These are phyloP conservation scores for Yarrowia sp. DNA, from an alignment of 805 yeast genomes.

Conservation along the genomic window DNA sequence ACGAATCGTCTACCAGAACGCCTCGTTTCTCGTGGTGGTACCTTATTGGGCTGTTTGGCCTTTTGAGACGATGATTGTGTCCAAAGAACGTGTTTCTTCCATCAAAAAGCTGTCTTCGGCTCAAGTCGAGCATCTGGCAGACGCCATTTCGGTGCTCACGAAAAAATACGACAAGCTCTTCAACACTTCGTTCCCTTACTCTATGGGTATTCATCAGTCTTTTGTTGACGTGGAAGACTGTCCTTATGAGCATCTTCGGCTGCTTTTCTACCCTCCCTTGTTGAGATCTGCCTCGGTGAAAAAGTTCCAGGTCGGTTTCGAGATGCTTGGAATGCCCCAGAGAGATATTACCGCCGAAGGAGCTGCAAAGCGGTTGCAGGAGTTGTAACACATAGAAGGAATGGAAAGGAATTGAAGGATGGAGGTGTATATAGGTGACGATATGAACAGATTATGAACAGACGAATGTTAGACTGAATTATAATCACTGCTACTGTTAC, in stretches of 20 bases:
- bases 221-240: constrained; percentile 48
- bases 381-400: neutral
- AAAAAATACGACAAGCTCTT: constrained; percentile 68
- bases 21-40: constrained; percentile 61
- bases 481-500: too few species aligned
- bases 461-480: too few species aligned
- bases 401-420: too few species aligned
- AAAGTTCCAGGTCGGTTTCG: constrained; percentile 73
- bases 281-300: constrained; percentile 70
- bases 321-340: constrained; percentile 56
- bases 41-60: constrained; percentile 88
- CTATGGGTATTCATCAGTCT: constrained; percentile 80
- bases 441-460: too few species aligned
- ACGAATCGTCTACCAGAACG: constrained; percentile 58
- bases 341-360: constrained; percentile 64
- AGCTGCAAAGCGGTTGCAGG: constrained; percentile 45
- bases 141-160: constrained; percentile 51
- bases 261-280: constrained; percentile 78
- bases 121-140: constrained; percentile 56
- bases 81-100: constrained; percentile 54
- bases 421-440: too few species aligned
- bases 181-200: constrained; percentile 67
- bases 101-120: constrained; percentile 46
- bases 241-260: constrained; percentile 51
- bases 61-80: constrained; percentile 61